Percentiles rank a stretch among this genome's conserved stretches.
Conservation (phyloP, 305 asterid genomes). For the Fraxinus xanthoxyloides region DNA sequence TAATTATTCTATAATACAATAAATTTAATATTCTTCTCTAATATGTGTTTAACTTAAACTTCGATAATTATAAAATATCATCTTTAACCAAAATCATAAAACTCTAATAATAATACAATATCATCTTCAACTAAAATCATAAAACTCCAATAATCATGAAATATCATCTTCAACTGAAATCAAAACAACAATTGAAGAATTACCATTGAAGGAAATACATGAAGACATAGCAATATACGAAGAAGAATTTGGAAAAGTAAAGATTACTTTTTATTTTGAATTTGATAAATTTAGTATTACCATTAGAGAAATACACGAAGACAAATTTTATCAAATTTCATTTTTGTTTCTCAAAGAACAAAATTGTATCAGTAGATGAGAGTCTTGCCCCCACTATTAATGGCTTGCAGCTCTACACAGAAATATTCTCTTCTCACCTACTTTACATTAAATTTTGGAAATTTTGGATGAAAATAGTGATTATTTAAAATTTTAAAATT, state of each 20-base stretch:
- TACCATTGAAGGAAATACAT: not conserved
- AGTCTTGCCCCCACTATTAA: not conserved
- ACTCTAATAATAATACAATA: too few species aligned
- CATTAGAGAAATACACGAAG: not conserved
- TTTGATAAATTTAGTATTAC: not conserved
- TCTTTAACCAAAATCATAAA: too few species aligned
- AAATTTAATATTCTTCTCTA: not conserved
- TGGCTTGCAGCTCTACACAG: not conserved
- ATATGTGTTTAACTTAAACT: not conserved
- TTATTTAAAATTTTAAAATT: too few species aligned
- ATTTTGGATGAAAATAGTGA: too few species aligned
- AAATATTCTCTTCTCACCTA: too few species aligned
- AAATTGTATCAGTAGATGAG: not conserved
- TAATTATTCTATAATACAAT: not conserved
- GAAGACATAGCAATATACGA: not conserved
- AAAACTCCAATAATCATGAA: too few species aligned
- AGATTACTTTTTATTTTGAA: not conserved
- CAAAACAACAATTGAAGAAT: not conserved
- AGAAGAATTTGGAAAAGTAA: not conserved
- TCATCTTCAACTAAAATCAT: too few species aligned
- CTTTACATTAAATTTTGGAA: too few species aligned
- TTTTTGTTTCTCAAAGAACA: not conserved
- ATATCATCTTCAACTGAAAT: too few species aligned
- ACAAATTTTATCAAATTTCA: not conserved
- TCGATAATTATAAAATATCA: too few species aligned